Conservation (phyloP, 148 eudicot species). For the Pouteria glomerata region DNA sequence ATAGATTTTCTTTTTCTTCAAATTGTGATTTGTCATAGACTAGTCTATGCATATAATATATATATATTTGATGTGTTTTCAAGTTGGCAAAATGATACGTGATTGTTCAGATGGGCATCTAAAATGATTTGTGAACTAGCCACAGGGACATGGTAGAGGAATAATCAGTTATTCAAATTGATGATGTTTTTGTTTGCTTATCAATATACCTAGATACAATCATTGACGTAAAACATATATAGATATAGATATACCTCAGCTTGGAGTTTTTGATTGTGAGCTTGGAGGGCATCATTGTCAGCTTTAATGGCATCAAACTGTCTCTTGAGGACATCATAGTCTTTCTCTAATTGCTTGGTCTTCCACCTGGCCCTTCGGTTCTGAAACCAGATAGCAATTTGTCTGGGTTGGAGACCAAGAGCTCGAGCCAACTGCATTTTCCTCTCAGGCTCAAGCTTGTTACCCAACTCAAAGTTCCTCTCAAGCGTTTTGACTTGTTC, state of each 20-base stretch:
- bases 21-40: no score
- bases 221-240: no score
- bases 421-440: slow-evolving; percentile 92
- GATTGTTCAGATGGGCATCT: neutral
- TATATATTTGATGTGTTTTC: no score
- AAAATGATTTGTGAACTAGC: neutral
- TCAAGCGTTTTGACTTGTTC: slow-evolving; percentile 93
- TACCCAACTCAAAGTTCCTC: slow-evolving; percentile 82
- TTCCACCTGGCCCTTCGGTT: slow-evolving; percentile 96
- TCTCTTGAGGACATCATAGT: slow-evolving; percentile 73
- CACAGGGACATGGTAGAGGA: neutral
- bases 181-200: no score
- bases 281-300: slow-evolving; percentile 72
- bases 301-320: slow-evolving; percentile 83
- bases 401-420: slow-evolving; percentile 91
- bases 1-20: no score
- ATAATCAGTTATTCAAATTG: neutral
- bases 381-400: slow-evolving; percentile 95
- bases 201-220: no score
- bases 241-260: slow-evolving; percentile 75
- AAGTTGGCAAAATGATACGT: neutral
- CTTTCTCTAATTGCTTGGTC: slow-evolving; percentile 92
- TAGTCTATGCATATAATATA: no score
- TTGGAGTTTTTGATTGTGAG: slow-evolving; percentile 77
- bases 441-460: slow-evolving; percentile 94